Evolutionary conservation across 176 grass and related monocot species (phyloP), one percentile per base, ranked within the genome.

Genomic region (Stipa capillata): DNA sequence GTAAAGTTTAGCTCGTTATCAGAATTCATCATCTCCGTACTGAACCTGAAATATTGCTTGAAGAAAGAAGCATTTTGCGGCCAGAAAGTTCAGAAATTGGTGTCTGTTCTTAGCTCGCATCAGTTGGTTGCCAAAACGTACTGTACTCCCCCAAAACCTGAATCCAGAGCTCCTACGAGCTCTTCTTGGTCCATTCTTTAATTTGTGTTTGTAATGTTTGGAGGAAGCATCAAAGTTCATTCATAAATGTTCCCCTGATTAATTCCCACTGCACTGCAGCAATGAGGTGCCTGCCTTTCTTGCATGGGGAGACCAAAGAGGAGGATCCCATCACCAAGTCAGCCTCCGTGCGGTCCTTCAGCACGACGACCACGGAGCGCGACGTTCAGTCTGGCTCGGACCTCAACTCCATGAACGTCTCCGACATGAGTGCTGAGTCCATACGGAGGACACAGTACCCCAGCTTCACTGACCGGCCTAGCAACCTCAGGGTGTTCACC

Each of bases 401-500:
- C 64, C 81, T 93, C 77, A 95, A 79, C 65, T 93, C 90, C 51
- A 8, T 70, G 61, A 79, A 94, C 63, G 89, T 51, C 64, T 94
- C 90, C 0, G 90, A 89, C 56, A 55, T 82, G 72, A 90, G 92
- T 24, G 55, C 83, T 0, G 85, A 92, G 31, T 99, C 97, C 0
- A 81, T 96, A 66, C 84, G 72, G 27, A 88, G 90, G 76, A 77
- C 81, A 7, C 88, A 91, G 45, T 99, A 89, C 35, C 90, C 88
- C 7, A 93, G 90, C 79, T 99, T 99, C 85, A 91, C 97, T 39
- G 92, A 99, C 65, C 86, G 54, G 7, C 88, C 85, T 10, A 69
- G 79, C 81, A 93, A 99, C 80, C 90, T 99, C 47, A 86, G 92
- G 74, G 88, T 84, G n/a, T 99, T 99, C 83, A 51, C 97, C 20